Conservation (phyloP, 2,329 filamentous ascomycete species). For the Neophaeococcomyces aloes region DNA sequence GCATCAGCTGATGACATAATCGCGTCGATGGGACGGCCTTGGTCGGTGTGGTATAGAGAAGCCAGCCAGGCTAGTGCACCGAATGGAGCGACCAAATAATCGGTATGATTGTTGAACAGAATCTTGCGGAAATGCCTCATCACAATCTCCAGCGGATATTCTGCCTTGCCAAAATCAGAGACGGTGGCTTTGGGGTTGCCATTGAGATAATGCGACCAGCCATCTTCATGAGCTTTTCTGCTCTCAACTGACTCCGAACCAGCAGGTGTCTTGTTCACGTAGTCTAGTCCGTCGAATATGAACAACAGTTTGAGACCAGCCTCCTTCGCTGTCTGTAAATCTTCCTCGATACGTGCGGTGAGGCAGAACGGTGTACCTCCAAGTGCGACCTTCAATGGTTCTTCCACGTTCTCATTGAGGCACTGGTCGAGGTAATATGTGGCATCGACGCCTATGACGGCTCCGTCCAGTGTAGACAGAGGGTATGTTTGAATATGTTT, state of each 20-base stretch:
- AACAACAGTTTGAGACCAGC: conserved; percentile 70
- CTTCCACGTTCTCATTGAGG: conserved; percentile 62
- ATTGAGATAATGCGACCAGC: conserved; percentile 79
- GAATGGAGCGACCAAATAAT: conserved; percentile 77
- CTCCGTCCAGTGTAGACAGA: conserved; percentile 61
- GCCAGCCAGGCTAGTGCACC: conserved; percentile 67
- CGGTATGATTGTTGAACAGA: conserved; percentile 55
- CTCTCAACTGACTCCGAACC: conserved; percentile 47
- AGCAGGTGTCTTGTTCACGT: conserved; percentile 61
- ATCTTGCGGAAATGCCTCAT: conserved; percentile 68
- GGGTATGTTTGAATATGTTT: conserved; percentile 47
- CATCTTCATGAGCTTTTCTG: conserved; percentile 60
- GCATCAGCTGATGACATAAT: conserved; percentile 78
- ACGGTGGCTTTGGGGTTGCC: conserved; percentile 69
- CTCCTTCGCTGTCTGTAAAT: conserved; percentile 61
- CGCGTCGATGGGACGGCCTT: conserved; percentile 56
- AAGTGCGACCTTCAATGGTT: conserved; percentile 80
- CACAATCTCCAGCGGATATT: conserved; percentile 46
- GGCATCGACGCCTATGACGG: conserved; percentile 75
- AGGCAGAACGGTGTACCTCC: conserved; percentile 78
- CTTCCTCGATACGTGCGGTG: conserved; percentile 61
- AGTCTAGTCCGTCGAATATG: conserved; percentile 79
- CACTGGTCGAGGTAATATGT: conserved; percentile 76
- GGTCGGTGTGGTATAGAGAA: conserved; percentile 49
- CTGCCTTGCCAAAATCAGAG: conserved; percentile 68